Percentiles rank a stretch among this genome's conserved stretches.
Evolutionary conservation across 2,329 filamentous ascomycete species (phyloP).

Genomic region (Amylocarpus encephaloides): DNA sequence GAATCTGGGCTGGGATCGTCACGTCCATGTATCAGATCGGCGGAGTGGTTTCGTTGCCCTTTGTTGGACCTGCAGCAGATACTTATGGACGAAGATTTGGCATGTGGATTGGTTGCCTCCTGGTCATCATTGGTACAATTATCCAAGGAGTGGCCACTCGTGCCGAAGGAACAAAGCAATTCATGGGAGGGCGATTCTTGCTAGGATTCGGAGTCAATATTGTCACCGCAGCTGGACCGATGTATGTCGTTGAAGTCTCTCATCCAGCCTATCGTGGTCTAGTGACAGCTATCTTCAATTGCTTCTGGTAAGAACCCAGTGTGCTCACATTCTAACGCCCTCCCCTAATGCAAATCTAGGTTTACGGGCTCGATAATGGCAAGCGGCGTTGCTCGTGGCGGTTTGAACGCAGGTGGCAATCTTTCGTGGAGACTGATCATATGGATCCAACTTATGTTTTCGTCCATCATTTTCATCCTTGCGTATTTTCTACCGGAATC

Average conservation of each 20-base stretch:
- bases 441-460: slow-evolving; percentile 41
- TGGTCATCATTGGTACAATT: slow-evolving; percentile 41
- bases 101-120: slow-evolving; percentile 40
- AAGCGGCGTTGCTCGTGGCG: slow-evolving; percentile 47
- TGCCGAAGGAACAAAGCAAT: slow-evolving; percentile 34
- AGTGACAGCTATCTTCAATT: slow-evolving; percentile 32
- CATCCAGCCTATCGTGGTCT: slow-evolving; percentile 42
- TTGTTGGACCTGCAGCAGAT: slow-evolving; percentile 42
- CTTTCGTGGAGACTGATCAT: slow-evolving; percentile 48
- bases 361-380: slow-evolving; percentile 48
- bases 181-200: slow-evolving; percentile 53
- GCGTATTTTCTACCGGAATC: slow-evolving; percentile 54
- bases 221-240: slow-evolving; percentile 40
- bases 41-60: slow-evolving; percentile 40
- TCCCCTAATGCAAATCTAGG: slow-evolving; percentile 31
- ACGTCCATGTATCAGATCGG: slow-evolving; percentile 48
- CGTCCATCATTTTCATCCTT: slow-evolving; percentile 40
- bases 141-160: slow-evolving; percentile 38
- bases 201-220: slow-evolving; percentile 51
- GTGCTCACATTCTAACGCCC: slow-evolving; percentile 25
- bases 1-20: slow-evolving; percentile 44
- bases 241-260: slow-evolving; percentile 42
- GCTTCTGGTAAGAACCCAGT: slow-evolving; percentile 21
- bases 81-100: slow-evolving; percentile 41
- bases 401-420: slow-evolving; percentile 34